These are phyloP conservation scores for Hypomontagnella submonticulosa DNA, from an alignment of 495 filamentous ascomycete genomes.

Conservation along the genomic window DNA sequence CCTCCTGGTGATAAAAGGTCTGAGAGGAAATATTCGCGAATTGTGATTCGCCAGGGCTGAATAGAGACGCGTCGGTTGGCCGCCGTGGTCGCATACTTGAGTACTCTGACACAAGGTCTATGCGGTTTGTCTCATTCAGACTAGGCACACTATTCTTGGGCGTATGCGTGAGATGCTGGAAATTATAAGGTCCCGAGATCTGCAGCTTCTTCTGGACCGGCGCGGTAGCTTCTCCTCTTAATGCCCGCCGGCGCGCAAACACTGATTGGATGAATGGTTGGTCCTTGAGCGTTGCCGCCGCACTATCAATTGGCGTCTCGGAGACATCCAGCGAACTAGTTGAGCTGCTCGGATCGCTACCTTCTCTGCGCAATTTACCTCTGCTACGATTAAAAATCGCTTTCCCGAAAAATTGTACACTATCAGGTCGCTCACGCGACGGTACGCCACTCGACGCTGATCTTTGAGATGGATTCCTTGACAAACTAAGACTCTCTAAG, in stretches of 20 bases:
- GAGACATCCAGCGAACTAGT: constrained; percentile 51
- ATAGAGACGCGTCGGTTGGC: constrained; percentile 65
- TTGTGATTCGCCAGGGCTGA: constrained; percentile 72
- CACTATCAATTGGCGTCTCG: constrained; percentile 47
- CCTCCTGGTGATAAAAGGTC: constrained; percentile 50
- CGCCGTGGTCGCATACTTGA: constrained; percentile 74
- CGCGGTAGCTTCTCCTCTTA: constrained; percentile 49
- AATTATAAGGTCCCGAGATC: constrained; percentile 88
- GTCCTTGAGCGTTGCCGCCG: constrained; percentile 46
- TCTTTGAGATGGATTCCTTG: constrained; percentile 61
- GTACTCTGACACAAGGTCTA: constrained; percentile 73
- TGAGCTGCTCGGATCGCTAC: constrained; percentile 53
- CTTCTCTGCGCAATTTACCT: constrained; percentile 55
- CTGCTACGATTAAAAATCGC: constrained; percentile 59
- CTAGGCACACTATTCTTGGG: constrained; percentile 70
- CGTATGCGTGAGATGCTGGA: constrained; percentile 87
- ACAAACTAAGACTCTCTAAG: constrained; percentile 54
- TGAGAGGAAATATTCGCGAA: constrained; percentile 71
- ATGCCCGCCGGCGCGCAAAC: constrained; percentile 54
- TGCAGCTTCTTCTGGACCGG: constrained; percentile 51
- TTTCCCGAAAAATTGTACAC: constrained; percentile 65
- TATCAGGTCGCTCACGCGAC: constrained; percentile 61
- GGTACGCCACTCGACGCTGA: constrained; percentile 59
- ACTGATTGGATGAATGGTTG: constrained; percentile 55
- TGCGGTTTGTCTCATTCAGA: constrained; percentile 65